Evolutionary conservation across 108 stramenopile genomes (phyloP), one percentile per base, ranked within the genome.

Genomic region (Fragilariopsis cylindrus): DNA sequence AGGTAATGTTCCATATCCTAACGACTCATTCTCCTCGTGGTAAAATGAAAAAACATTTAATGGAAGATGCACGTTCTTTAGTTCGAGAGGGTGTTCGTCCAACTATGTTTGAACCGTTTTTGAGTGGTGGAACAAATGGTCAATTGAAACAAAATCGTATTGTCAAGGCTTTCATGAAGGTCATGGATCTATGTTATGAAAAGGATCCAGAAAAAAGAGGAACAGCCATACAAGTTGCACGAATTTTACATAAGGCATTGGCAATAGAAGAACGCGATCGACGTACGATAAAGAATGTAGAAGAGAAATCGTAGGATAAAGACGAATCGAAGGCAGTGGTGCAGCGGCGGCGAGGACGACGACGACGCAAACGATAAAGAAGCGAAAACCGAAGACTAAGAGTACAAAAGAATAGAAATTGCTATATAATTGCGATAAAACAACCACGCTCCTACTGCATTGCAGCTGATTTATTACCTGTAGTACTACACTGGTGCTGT

Each of bases 11-110:
- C 71, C 81, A 90, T 39, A 81, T 92, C 18, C 57, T 93, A 6
- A 93, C 92, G 15, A 84, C 88, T 13, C 91, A 92, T 73, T 80
- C 90, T 18, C 94, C 94, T 16, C 71, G 90, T 30, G 94, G 91
- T 7, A 89, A 91, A 76, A 92, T 92, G 94, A 88, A 82, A 58
- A 56, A 57, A 64, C 80, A 88, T 57, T 65, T 83, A 19, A 81
- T 87, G 76, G 87, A 85, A 7, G 78, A 82, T 48, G 83, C 87
- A 1, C 83, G 91, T 40, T 57, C 81, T 18, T 70, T 78, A 19
- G 93, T 94, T 1, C 57, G 69, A 5, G 49, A 76, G 11, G 94
- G 92, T 39, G 75, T 87, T 42, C 68, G 83, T 16, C 92, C 92
- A 18, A 67, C 70, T 15, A 62, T 87, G 71, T 76, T 76, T 30